Percentiles rank a stretch among this genome's conserved stretches.
These are phyloP conservation scores for Sutorius eximius DNA, from an alignment of 1,284 basidiomycete genomes.

Conservation along the genomic window DNA sequence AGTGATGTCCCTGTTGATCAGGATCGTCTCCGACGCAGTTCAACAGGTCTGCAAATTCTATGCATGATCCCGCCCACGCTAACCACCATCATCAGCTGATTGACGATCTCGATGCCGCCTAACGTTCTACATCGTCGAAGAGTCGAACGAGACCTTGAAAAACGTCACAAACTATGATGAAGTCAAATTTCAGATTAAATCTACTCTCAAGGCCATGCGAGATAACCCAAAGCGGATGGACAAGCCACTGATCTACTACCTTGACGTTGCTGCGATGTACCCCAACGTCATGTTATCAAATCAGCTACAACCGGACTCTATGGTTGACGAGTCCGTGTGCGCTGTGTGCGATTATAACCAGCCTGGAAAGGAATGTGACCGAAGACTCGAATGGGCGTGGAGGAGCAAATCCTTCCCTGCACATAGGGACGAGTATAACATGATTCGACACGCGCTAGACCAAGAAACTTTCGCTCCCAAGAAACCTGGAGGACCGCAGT, in stretches of 20 bases:
- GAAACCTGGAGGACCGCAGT: constrained; percentile 66
- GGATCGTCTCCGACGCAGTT: constrained; percentile 85
- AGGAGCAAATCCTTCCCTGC: constrained; percentile 98
- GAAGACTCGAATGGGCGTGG: constrained; percentile 98
- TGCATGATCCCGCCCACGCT: not conserved
- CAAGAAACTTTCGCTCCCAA: constrained; percentile 92
- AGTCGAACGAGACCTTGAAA: constrained; percentile 80
- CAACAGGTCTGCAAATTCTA: constrained; percentile 61
- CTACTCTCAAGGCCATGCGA: constrained; percentile 85
- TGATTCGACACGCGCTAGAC: constrained; percentile 97
- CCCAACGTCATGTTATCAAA: constrained; percentile 99
- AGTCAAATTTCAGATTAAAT: constrained; percentile 79
- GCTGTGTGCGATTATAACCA: constrained; percentile 99
- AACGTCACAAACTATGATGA: constrained; percentile 95
- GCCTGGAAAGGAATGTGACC: constrained; percentile 93
- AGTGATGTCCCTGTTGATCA: constrained; percentile 96
- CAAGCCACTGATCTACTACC: constrained; percentile 95
- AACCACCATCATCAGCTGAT: constrained; percentile 65
- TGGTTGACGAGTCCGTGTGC: constrained; percentile 95
- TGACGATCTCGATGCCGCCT: constrained; percentile 92
- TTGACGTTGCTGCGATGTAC: constrained; percentile 99
- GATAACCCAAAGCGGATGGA: constrained; percentile 89
- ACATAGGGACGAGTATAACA: constrained; percentile 97
- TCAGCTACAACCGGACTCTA: constrained; percentile 96
- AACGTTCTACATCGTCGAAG: constrained; percentile 86